Conservation (phyloP, 2,329 filamentous ascomycete species). For the Exophiala viscosa region DNA sequence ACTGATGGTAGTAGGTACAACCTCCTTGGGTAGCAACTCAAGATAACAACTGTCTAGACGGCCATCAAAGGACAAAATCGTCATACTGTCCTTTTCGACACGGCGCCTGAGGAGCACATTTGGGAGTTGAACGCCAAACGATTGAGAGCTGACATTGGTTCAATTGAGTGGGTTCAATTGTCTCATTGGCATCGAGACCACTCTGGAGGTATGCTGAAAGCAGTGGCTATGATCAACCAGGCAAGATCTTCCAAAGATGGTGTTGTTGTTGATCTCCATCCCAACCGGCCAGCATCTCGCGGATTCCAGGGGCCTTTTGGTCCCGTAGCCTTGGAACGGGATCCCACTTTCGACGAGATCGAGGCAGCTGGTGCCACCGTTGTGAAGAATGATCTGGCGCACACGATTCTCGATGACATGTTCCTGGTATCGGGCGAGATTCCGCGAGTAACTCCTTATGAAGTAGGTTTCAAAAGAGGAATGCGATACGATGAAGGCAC, state of each 20-base stretch:
- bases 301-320: slow-evolving; percentile 43
- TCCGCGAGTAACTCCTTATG: slow-evolving; percentile 49
- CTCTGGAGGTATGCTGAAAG: slow-evolving; percentile 50
- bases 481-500: slow-evolving; percentile 42
- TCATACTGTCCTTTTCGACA: slow-evolving; percentile 52
- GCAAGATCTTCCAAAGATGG: slow-evolving; percentile 34
- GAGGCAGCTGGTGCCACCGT: slow-evolving; percentile 41
- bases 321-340: slow-evolving; percentile 50
- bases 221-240: slow-evolving; percentile 47
- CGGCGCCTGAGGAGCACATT: slow-evolving; percentile 50
- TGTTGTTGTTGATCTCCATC: slow-evolving; percentile 51
- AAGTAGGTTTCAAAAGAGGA: slow-evolving; percentile 46
- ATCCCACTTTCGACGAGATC: slow-evolving; percentile 51
- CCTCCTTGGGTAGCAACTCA: neutral
- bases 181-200: slow-evolving; percentile 57
- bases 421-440: slow-evolving; percentile 55
- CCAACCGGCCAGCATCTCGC: slow-evolving; percentile 49
- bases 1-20: slow-evolving; percentile 44
- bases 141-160: slow-evolving; percentile 40
- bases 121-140: slow-evolving; percentile 51
- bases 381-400: slow-evolving; percentile 37
- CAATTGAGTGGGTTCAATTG: slow-evolving; percentile 48
- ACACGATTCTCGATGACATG: slow-evolving; percentile 48
- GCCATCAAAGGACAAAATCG: slow-evolving; percentile 43
- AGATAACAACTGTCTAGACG: slow-evolving; percentile 36